Base-by-base conservation (phyloP, 2,329 filamentous ascomycete genomes). In the Myriosclerotinia curreyana region DNA sequence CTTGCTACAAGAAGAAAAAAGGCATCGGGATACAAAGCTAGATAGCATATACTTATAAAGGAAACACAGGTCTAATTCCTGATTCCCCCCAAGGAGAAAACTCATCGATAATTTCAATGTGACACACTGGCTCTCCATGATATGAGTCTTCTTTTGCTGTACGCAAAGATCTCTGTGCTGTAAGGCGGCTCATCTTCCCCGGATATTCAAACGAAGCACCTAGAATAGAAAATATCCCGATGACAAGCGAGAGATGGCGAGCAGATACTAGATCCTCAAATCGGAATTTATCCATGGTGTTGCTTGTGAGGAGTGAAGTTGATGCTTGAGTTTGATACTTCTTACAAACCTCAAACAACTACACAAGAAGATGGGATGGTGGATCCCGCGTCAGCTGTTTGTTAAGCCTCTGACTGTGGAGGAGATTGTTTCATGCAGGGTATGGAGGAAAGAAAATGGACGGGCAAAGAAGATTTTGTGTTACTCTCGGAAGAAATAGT, bases 21-120 rank as follows among this genome's bases (percentile, higher is more conserved):
- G 55, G 36, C 31, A 36, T 48, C 42, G 31, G 55, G 14, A 36
- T 59, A 48, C 42, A 34, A 38, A 59, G n/a, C 42, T 48, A 36
- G 42, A 59, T n/a, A 34, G n/a, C 31, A 14, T 48, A 44, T 50
- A 51, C 20, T 51, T 50, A 51, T 64, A 59, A 25, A 25, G 53
- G 60, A 63, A 58, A 64, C 54, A 64, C 53, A 51, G 54, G 42
- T 42, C 34, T 17, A 20, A 38, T 8, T 38, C 14, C 20, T 12
- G n/a, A 25, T 20, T 31, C 31, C 20, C 8, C 31, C 22, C 9
- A 34, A 34, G 17, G 8, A 48, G n/a, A 20, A 59, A 20, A 36
- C 31, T n/a, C 14, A 36, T 70, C 65, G 28, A 66, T 62, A 52
- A 99, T 25, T n/a, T 48, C 8, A 36, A 48, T 22, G 42, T 59